Percentiles rank a stretch among this genome's conserved stretches.
These are phyloP conservation scores for Plasmodium malariae DNA, from an alignment of 169 alveolate genomes.

Conservation along the genomic window DNA sequence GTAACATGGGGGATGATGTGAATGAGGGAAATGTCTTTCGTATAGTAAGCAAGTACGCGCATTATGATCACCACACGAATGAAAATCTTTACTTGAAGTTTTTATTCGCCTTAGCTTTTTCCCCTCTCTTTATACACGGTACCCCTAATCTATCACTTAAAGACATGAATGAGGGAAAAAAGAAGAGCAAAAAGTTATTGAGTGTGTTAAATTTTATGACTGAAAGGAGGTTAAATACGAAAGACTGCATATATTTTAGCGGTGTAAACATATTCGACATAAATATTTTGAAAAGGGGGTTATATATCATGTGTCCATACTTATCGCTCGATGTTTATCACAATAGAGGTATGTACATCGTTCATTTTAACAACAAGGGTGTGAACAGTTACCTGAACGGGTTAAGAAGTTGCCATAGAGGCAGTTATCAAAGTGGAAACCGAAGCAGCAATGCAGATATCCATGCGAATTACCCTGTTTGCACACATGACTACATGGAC, in stretches of 20 bases:
- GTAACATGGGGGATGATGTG: neutral
- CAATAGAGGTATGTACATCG: constrained; percentile 1
- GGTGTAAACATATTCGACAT: constrained; percentile 16
- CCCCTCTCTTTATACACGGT: constrained; percentile 58
- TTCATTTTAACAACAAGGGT: constrained; percentile 12
- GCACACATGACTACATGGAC: no score
- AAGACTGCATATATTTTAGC: constrained; percentile 41
- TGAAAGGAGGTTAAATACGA: constrained; percentile 7
- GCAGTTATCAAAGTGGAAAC: neutral
- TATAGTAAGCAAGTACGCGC: constrained; percentile 11
- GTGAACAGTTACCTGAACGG: neutral
- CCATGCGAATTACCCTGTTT: no score
- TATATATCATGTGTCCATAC: constrained; percentile 54
- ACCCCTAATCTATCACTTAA: constrained; percentile 31
- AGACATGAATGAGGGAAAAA: constrained; percentile 11
- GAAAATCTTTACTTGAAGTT: constrained; percentile 40
- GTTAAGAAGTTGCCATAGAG: no score
- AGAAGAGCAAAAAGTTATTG: constrained; percentile 28
- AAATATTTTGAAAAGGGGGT: constrained; percentile 1
- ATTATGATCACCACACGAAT: constrained; percentile 20
- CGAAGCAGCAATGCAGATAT: no score
- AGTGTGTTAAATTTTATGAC: constrained; percentile 18
- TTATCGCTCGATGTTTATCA: constrained; percentile 3
- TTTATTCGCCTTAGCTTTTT: constrained; percentile 18
- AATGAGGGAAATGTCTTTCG: constrained; percentile 18